Conservation (phyloP, 2,329 filamentous ascomycete species). For the Paecilomyces variotii region DNA sequence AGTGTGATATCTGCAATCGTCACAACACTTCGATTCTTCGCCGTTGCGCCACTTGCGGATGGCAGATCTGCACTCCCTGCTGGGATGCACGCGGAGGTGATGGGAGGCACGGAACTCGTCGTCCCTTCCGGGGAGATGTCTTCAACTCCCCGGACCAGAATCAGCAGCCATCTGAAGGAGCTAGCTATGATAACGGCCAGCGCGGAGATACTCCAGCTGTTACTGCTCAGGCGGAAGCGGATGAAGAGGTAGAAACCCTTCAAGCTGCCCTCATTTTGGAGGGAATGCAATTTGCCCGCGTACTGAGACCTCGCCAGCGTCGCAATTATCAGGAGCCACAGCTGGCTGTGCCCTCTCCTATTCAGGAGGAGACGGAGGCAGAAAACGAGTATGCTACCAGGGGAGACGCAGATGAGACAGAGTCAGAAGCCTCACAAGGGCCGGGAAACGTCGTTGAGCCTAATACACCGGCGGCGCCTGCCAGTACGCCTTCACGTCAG, state of each 20-base stretch:
- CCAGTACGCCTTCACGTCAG: neutral
- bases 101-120: constrained; percentile 10
- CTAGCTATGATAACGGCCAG: neutral
- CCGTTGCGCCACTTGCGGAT: constrained; percentile 25
- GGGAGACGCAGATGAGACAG: neutral
- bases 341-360: neutral
- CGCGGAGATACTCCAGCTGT: neutral
- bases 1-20: constrained; percentile 29
- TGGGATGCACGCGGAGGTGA: constrained; percentile 11
- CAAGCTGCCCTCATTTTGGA: neutral
- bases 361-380: neutral
- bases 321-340: neutral
- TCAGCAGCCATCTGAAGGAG: neutral
- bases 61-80: constrained; percentile 29
- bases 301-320: neutral
- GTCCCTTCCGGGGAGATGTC: constrained; percentile 6
- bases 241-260: neutral
- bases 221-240: neutral
- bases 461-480: neutral
- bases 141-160: neutral
- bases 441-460: neutral
- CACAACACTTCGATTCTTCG: constrained; percentile 25
- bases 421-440: neutral
- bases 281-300: neutral
- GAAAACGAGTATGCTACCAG: neutral